These are phyloP conservation scores for Scedosporium apiospermum DNA, from an alignment of 2,329 filamentous ascomycete species.

Conservation along the genomic window DNA sequence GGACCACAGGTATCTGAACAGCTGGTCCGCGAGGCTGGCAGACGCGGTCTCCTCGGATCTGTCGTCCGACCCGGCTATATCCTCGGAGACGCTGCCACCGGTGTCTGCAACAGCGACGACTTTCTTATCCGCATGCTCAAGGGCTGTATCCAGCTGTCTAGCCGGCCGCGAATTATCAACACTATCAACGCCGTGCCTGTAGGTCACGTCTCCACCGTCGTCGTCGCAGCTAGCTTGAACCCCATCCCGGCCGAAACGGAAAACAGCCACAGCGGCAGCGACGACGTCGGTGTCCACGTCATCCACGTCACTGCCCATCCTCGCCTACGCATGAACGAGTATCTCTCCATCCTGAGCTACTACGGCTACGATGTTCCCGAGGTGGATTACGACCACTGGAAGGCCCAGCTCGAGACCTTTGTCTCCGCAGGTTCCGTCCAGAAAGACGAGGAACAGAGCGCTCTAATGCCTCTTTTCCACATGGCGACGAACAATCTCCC, in stretches of 20 bases:
- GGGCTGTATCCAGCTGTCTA: slow-evolving; percentile 71
- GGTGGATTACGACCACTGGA: slow-evolving; percentile 61
- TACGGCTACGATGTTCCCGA: slow-evolving; percentile 66
- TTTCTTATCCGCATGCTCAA: slow-evolving; percentile 83
- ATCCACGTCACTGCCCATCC: slow-evolving; percentile 75
- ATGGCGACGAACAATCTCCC: slow-evolving; percentile 62
- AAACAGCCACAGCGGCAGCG: too few relatives aligned
- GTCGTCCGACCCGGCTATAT: slow-evolving; percentile 82
- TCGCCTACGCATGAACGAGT: slow-evolving; percentile 68
- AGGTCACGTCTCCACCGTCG: slow-evolving; percentile 67
- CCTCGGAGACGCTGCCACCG: slow-evolving; percentile 59
- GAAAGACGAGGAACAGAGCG: slow-evolving; percentile 19
- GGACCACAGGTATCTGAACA: slow-evolving; percentile 27
- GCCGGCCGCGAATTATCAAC: slow-evolving; percentile 70
- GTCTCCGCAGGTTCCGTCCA: slow-evolving; percentile 12
- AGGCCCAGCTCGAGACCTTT: slow-evolving; percentile 30
- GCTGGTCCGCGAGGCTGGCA: slow-evolving; percentile 69
- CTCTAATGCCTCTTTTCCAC: slow-evolving; percentile 56
- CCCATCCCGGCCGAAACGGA: slow-evolving; percentile 25
- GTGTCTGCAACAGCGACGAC: slow-evolving; percentile 73
- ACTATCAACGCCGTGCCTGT: slow-evolving; percentile 87
- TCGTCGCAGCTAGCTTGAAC: slow-evolving; percentile 65
- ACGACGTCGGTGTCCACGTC: slow-evolving; percentile 30
- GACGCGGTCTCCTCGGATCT: slow-evolving; percentile 62
- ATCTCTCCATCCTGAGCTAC: slow-evolving; percentile 54